phyloP scores from a whole-genome alignment of 306 rosid genomes.

The Psophocarpus tetragonolobus region DNA sequence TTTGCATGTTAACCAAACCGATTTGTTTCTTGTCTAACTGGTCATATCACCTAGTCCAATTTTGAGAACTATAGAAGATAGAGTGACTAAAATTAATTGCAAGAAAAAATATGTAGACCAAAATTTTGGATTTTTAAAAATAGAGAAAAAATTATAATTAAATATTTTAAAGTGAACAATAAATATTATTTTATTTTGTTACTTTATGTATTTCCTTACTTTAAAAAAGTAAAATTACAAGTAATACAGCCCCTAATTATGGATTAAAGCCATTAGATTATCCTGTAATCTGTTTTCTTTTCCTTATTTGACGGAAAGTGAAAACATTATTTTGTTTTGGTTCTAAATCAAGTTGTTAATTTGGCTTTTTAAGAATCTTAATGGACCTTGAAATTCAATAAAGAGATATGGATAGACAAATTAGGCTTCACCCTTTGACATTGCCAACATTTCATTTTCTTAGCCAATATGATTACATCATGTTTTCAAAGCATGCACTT shows the following conservation, averaged over 20 bases:
- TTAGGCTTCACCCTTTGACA: conserved; percentile 14
- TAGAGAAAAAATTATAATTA: too few relatives aligned
- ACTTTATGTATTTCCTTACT: neutral
- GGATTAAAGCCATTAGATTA: conserved; percentile 3
- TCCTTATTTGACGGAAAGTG: conserved; percentile 6
- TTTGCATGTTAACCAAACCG: too few relatives aligned
- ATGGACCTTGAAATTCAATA: neutral
- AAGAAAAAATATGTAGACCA: too few relatives aligned
- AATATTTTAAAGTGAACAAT: too few relatives aligned
- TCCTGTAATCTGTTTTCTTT: neutral
- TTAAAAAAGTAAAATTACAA: neutral
- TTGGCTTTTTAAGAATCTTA: neutral
- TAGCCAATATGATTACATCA: neutral
- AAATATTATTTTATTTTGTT: neutral
- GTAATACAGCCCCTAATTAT: neutral
- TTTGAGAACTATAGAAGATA: too few relatives aligned
- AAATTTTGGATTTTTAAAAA: neutral
- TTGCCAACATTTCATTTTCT: conserved; percentile 5
- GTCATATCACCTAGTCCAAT: too few relatives aligned
- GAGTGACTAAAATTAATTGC: too few relatives aligned
- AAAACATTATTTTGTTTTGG: neutral
- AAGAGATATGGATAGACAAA: neutral
- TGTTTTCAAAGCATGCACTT: neutral
- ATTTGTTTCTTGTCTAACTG: too few relatives aligned
- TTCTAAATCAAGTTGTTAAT: neutral